A percentile compares a stretch with the other conserved stretches of the same genome.
These are phyloP conservation scores for Stagonosporopsis vannaccii DNA, from an alignment of 2,329 filamentous ascomycete genomes.

Conservation along the genomic window DNA sequence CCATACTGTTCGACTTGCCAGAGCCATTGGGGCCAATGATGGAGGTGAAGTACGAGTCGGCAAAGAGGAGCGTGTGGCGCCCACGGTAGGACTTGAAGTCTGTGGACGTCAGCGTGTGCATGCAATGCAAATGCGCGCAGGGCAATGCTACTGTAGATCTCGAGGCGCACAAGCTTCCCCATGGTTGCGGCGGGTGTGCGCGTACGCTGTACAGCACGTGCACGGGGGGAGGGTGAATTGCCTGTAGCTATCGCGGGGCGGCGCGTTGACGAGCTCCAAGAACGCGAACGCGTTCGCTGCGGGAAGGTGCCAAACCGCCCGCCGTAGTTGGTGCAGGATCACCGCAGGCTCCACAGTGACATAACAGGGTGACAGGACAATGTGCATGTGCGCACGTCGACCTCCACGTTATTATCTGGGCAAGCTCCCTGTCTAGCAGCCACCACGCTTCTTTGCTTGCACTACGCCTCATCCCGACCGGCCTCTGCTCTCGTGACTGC, in stretches of 20 bases:
- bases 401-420: not conserved
- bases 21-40: slow-evolving; percentile 99
- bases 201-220: slow-evolving; percentile 23
- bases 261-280: slow-evolving; percentile 15
- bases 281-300: slow-evolving; percentile 26
- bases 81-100: slow-evolving; percentile 99
- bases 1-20: slow-evolving; percentile 99
- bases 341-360: slow-evolving; percentile 28
- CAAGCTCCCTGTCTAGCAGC: not conserved
- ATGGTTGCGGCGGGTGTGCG: slow-evolving; percentile 58
- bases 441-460: not conserved
- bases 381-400: slow-evolving; percentile 6
- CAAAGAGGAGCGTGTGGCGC: slow-evolving; percentile 91
- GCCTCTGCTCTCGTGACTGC: slow-evolving; percentile 17
- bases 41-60: slow-evolving; percentile 98
- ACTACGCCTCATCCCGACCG: not conserved
- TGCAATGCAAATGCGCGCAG: slow-evolving; percentile 19
- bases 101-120: slow-evolving; percentile 50
- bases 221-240: slow-evolving; percentile 10
- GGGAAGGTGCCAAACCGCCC: slow-evolving; percentile 11
- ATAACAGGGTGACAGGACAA: slow-evolving; percentile 8
- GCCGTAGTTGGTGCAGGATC: slow-evolving; percentile 33
- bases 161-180: slow-evolving; percentile 94
- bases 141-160: slow-evolving; percentile 80
- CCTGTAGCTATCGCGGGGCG: slow-evolving; percentile 1